Evolutionary conservation across 1,284 basidiomycete genomes (phyloP).

Genomic region (Bjerkandera adusta): DNA sequence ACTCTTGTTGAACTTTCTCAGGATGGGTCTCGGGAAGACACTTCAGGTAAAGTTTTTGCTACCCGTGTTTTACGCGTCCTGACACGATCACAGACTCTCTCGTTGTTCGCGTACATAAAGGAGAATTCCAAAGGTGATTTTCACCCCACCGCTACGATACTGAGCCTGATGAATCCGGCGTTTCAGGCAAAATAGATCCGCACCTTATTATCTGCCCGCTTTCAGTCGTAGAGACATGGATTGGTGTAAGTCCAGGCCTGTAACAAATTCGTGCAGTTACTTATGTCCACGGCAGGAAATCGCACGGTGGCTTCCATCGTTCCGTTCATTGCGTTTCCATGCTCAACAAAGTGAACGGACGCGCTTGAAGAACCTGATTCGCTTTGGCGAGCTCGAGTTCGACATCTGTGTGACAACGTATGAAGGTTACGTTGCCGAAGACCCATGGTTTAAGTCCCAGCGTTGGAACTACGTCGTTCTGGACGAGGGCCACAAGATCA

Average conservation of each 20-base stretch:
- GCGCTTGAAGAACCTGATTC: slow-evolving; percentile 40
- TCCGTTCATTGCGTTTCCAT: slow-evolving; percentile 49
- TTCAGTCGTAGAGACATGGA: slow-evolving; percentile 59
- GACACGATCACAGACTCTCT: slow-evolving; percentile 43
- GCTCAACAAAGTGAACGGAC: slow-evolving; percentile 46
- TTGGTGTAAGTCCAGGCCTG: slow-evolving; percentile 35
- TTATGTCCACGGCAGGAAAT: slow-evolving; percentile 38
- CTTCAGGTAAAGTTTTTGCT: slow-evolving; percentile 40
- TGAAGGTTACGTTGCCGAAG: slow-evolving; percentile 47
- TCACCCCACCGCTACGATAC: not conserved
- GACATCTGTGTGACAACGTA: slow-evolving; percentile 62
- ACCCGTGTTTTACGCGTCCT: not conserved
- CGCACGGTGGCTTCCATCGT: slow-evolving; percentile 52
- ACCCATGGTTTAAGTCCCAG: slow-evolving; percentile 54
- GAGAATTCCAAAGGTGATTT: slow-evolving; percentile 38
- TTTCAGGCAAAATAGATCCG: slow-evolving; percentile 35
- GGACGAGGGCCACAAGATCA: slow-evolving; percentile 63
- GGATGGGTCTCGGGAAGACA: slow-evolving; percentile 67
- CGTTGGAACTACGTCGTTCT: slow-evolving; percentile 58
- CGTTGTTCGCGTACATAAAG: slow-evolving; percentile 54
- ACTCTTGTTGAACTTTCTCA: too few species aligned
- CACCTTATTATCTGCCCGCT: slow-evolving; percentile 63
- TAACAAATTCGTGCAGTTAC: not conserved
- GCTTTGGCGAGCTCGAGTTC: slow-evolving; percentile 28
- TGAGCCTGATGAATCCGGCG: not conserved